phyloP scores from a whole-genome alignment of 495 filamentous ascomycete genomes.

The Rusavskia elegans region DNA sequence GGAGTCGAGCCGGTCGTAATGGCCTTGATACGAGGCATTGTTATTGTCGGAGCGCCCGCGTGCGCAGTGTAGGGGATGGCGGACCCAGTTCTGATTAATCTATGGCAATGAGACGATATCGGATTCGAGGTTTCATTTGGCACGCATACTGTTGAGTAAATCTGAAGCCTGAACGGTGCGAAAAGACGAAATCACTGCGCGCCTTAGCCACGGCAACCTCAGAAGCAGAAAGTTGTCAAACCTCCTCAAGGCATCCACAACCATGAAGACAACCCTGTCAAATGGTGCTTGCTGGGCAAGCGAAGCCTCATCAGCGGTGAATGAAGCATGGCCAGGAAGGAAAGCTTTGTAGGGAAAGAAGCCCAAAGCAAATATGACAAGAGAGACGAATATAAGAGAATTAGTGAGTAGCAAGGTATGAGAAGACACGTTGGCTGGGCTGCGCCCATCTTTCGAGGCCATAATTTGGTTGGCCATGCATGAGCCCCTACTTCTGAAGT shows the following conservation, averaged over 20 bases:
- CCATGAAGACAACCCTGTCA: slow-evolving; percentile 90
- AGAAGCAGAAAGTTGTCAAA: slow-evolving; percentile 19
- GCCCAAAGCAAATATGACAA: slow-evolving; percentile 72
- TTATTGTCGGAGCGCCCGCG: slow-evolving; percentile 92
- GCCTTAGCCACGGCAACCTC: not conserved
- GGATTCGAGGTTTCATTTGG: not conserved
- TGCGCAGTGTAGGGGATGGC: slow-evolving; percentile 91
- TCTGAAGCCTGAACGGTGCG: slow-evolving; percentile 59
- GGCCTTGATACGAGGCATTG: slow-evolving; percentile 94
- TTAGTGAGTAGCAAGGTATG: slow-evolving; percentile 40
- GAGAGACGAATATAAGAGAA: slow-evolving; percentile 57
- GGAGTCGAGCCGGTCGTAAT: slow-evolving; percentile 94
- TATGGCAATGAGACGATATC: slow-evolving; percentile 20
- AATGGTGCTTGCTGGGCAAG: slow-evolving; percentile 46
- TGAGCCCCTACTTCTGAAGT: too few species aligned
- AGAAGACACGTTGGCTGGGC: not conserved
- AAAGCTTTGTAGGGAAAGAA: slow-evolving; percentile 98
- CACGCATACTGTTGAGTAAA: slow-evolving; percentile 70
- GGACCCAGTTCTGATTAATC: slow-evolving; percentile 65
- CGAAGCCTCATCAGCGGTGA: slow-evolving; percentile 29
- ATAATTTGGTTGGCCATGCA: too few species aligned
- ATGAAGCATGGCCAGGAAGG: slow-evolving; percentile 62
- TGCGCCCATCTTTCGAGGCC: too few species aligned
- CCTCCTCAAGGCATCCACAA: slow-evolving; percentile 89
- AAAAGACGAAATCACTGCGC: slow-evolving; percentile 85